Base-by-base conservation (phyloP, 805 yeast genomes). In the Candida andamanensis region DNA sequence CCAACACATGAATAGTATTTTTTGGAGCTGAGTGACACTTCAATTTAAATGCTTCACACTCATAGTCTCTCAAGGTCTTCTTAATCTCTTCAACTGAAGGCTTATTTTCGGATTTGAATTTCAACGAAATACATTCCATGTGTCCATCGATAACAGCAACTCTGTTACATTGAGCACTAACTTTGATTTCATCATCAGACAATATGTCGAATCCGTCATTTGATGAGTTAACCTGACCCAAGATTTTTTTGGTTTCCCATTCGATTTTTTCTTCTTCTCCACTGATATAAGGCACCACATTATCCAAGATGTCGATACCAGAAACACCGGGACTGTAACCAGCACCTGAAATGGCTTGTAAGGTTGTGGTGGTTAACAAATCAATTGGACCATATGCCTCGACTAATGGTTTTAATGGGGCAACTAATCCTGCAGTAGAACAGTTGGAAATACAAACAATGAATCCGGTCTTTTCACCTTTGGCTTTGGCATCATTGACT, bases 251-350 rank as follows among this genome's bases (percentile, higher is more conserved):
- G 33, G 97, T 87, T 69, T 92, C 98, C 94, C 95, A 87, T 64
- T 92, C 98, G 49, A 92, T 85, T 67, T 92, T 92, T 47, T 92
- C 98, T 66, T 92, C 98, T 64, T 92, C 98, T 28, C 97, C 97
- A 44, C 87, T 71, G 53, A 92, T 92, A 72, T 68, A 92, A 25
- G 98, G 98, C 35, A 92, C 86, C 45, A 92, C 74, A 64, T 92
- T 92, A 63, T 92, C 98, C 49, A 92, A 71, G 34, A 90, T 78
- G 54, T 92, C 97, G 60, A 92, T 89, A 44, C 95, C 92, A 15
- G 95, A 78, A 35, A 89, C 95, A 58, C 98, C 98, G 30, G 98
- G 98, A 7, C 95, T 84, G 58, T 85, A 92, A 3, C 98, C 98
- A 15, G 95, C 98, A 48, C 98, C 98, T 4, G 97, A 89, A 44